Evolutionary conservation across 345 rosid genomes (phyloP), one percentile per base, ranked within the genome.

Genomic region (Brassica rapa): DNA sequence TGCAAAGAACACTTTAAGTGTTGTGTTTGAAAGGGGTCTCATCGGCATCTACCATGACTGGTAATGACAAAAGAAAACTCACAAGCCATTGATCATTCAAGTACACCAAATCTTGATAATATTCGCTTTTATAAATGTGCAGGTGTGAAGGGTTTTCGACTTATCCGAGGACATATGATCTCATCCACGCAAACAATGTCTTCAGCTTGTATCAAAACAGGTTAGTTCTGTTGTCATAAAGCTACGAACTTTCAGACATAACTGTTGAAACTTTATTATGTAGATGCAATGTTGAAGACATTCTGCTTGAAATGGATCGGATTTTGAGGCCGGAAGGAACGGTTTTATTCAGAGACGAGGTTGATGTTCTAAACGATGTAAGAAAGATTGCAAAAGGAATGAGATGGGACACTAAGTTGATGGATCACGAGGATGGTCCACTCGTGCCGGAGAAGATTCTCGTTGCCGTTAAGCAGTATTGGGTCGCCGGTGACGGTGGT

Each of bases 21-120:
- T 83, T 46, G 81, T 90, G 49, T 86, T 69, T 19, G 89, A 90
- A 72, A 84, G 90, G 51, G 94, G 94, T 39, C 80, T 90, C 71
- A 88, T 88, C n/a, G 94, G 94, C 77, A 88, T 90, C 60, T 90
- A 90, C 82, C 94, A 90, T 85, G 94, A 90, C 69, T 90, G 94
- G 94, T 89, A 86, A 51, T 41, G 59, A 4, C 29, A 70, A 63
- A 37, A 37, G 0, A 33, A 81, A 69, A 65, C 49, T 62, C 70
- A 37, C n/a, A 46, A 4, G 2, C n/a, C 7, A 4, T 1, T 15
- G n/a, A 12, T 33, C 55, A 46, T 14, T 46, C 2, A 4, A 19
- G 21, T 19, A 14, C 55, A 46, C 16, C 55, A 46, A 46, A 46
- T 12, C 55, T 46, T 46, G 55, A 46, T 46, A 14, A 46, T 46